Evolutionary conservation across 176 grass and related monocot genomes (phyloP).

Genomic region (Bonia amplexicaulis): DNA sequence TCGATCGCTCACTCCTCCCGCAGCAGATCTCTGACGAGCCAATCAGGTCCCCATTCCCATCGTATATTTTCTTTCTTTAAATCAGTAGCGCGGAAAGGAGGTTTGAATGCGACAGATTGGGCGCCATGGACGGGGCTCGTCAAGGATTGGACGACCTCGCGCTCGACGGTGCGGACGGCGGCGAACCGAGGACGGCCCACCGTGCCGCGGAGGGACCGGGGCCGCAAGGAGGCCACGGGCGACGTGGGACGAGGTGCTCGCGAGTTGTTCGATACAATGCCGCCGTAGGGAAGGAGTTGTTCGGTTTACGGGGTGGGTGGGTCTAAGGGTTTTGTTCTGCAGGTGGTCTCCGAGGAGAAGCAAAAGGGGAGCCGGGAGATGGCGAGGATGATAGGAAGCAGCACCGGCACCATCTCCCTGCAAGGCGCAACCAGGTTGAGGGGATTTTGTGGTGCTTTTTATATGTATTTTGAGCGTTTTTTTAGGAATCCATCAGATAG

Average conservation of each 20-base stretch:
- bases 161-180: slow-evolving; percentile 16
- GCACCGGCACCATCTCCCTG: too few relatives aligned
- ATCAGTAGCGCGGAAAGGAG: not conserved
- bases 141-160: slow-evolving; percentile 38
- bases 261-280: not conserved
- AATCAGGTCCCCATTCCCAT: not conserved
- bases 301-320: too few relatives aligned
- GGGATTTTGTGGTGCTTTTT: too few relatives aligned
- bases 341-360: too few relatives aligned
- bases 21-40: not conserved
- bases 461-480: too few relatives aligned
- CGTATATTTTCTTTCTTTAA: not conserved
- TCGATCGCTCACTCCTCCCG: not conserved
- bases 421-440: too few relatives aligned
- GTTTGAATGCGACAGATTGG: not conserved
- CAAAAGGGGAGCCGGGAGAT: too few relatives aligned
- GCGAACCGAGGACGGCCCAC: not conserved
- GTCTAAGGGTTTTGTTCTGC: too few relatives aligned
- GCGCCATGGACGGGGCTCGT: slow-evolving; percentile 38
- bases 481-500: too few relatives aligned
- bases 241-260: slow-evolving; percentile 53
- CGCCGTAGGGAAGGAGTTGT: too few relatives aligned
- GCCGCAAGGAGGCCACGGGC: not conserved
- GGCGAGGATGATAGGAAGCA: too few relatives aligned
- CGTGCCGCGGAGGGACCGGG: not conserved